A percentile compares a stretch with the other conserved stretches of the same genome.
Conservation (phyloP, 2,329 filamentous ascomycete genomes). For the Penicillium sp. region DNA sequence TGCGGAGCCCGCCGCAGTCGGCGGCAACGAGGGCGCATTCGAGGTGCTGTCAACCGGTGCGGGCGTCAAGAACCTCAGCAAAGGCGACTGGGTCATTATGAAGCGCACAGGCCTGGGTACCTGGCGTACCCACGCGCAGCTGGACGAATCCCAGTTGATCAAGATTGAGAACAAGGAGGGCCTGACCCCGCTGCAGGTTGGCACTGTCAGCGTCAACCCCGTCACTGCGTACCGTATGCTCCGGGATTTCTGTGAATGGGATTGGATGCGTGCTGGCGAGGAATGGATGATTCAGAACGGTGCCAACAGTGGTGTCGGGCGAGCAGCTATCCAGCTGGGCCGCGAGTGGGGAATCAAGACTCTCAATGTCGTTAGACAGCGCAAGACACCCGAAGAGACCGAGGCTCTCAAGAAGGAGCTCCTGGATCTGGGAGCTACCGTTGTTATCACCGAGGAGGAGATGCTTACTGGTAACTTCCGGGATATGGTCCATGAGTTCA, state of each 20-base stretch:
- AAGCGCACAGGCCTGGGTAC: constrained; percentile 80
- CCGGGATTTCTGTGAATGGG: constrained; percentile 65
- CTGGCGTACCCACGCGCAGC: constrained; percentile 87
- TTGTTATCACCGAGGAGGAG: constrained; percentile 62
- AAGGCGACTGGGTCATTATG: constrained; percentile 94
- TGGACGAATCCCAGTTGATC: constrained; percentile 60
- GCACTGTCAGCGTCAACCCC: constrained; percentile 88
- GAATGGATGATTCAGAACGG: constrained; percentile 98
- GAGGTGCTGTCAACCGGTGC: constrained; percentile 74
- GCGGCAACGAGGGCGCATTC: constrained; percentile 81
- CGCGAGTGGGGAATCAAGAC: constrained; percentile 83
- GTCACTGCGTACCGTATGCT: constrained; percentile 94
- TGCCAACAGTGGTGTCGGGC: constrained; percentile 88
- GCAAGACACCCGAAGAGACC: constrained; percentile 64
- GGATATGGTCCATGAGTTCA: constrained; percentile 62
- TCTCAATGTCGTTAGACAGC: constrained; percentile 81
- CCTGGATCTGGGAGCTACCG: constrained; percentile 59
- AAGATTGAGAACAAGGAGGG: constrained; percentile 68
- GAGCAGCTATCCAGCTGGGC: constrained; percentile 86
- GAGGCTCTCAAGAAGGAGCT: constrained; percentile 62
- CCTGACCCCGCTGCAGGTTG: constrained; percentile 72
- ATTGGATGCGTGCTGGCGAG: constrained; percentile 58
- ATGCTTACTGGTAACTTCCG: constrained; percentile 46
- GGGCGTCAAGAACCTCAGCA: constrained; percentile 59
- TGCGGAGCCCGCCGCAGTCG: constrained; percentile 63